phyloP scores from a whole-genome alignment of 371 early-diverging fungal genomes.

The Mucor plumbeus region DNA sequence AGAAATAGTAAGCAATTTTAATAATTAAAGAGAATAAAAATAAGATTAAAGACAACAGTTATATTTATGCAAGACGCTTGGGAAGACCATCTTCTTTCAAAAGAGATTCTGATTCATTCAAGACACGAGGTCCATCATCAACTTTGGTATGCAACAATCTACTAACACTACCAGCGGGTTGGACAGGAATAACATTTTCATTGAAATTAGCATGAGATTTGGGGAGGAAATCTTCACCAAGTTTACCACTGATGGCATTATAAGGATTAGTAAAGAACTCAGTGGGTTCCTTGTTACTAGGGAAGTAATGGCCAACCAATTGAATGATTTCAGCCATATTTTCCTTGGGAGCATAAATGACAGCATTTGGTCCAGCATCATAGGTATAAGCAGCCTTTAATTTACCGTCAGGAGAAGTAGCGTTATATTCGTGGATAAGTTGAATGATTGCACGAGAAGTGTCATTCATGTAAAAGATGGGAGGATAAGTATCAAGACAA shows the following conservation, averaged over 20 bases:
- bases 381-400: constrained; percentile 85
- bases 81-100: constrained; percentile 65
- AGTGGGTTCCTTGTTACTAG: constrained; percentile 48
- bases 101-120: constrained; percentile 64
- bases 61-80: constrained; percentile 39
- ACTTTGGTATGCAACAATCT: constrained; percentile 90
- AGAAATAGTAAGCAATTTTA: constrained; percentile 5
- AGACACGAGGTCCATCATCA: constrained; percentile 92
- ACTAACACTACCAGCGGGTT: constrained; percentile 76
- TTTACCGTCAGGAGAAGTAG: constrained; percentile 59
- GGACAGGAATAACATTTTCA: constrained; percentile 66
- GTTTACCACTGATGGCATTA: constrained; percentile 40
- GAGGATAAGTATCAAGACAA: constrained; percentile 93
- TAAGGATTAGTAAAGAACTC: constrained; percentile 73
- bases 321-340: constrained; percentile 86
- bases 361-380: constrained; percentile 99
- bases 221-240: constrained; percentile 54
- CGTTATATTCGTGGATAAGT: constrained; percentile 87
- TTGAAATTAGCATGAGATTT: constrained; percentile 51
- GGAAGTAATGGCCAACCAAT: constrained; percentile 86
- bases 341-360: constrained; percentile 86
- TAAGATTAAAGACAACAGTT: constrained; percentile 1
- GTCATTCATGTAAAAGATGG: constrained; percentile 95
- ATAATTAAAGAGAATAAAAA: background rate
- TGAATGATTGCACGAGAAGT: constrained; percentile 89